Evolutionary conservation across 78 protist species (phyloP), one percentile per base, ranked within the genome.

Genomic region (Dictyostelium purpureum): DNA sequence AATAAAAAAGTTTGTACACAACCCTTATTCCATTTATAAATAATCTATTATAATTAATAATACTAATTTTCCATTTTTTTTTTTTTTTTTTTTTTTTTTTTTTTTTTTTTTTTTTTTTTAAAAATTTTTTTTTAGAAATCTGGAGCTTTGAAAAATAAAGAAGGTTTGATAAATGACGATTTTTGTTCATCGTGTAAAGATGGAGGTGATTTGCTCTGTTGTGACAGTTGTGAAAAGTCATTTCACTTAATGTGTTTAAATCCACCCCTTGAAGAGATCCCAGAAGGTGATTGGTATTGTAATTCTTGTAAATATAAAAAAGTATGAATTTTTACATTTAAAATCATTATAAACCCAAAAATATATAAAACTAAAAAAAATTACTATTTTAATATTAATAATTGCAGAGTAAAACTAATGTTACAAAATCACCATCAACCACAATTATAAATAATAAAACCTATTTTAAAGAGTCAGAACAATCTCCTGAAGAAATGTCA

Each of bases 251-350:
- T 71, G 1, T 90, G 94, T 54, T 65, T 90, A 42, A n/a, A 90
- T 70, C 94, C 94, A 28, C 94, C 94, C 9, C 19, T 38, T n/a
- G 26, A 24, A 4, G n/a, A 43, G 16, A 52, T 69, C 4, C 89
- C 87, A 28, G 42, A 56, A 9, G 94, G 88, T 42, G 94, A 88
- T 65, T 88, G 94, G 94, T 88, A 31, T 43, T 88, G 94, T 65
- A 37, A 31, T 26, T 43, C 51, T 21, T 88, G 94, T 71, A 26
- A 4, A 19, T 28, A 52, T 51, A 87, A 74, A 54, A 35, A 63
- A 63, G 71, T 63, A 66, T 10, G 61, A 43, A 40, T 11, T 57
- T 52, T 75, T 26, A 5, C n/a, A 45, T 47, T 12, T 16, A 49
- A 14, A 49, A 14, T 49, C 9, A n/a, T 63, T 6, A 63, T 63